Base-by-base conservation (phyloP, 306 rosid species). In the Fragaria ananassa region DNA sequence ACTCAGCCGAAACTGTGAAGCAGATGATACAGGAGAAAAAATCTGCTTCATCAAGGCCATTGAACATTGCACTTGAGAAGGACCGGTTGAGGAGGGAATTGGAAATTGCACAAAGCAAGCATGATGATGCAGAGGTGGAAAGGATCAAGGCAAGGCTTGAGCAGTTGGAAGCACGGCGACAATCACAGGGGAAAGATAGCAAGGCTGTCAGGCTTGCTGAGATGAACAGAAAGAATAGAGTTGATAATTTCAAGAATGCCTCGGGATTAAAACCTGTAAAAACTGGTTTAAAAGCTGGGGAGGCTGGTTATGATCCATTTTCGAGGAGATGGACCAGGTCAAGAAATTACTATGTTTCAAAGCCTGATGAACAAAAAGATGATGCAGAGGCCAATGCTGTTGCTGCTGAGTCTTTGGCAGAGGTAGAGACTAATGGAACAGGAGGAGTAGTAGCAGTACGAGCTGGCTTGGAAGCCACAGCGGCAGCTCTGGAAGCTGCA, bases 161-260 rank as follows among this genome's bases (percentile, higher is more conserved):
- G 84, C 90, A 92, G 73, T 84, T 95, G 76, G 96, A 92, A 31
- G 97, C 96, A 53, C 88, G 89, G 15, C 79, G 90, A 70, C 78
- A 86, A 72, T 54, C 81, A 31, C 83, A 75, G 77, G 83, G 66
- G 81, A 88, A 81, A 81, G 97, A 90, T 82, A 75, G 88, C 75
- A 92, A 92, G 85, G 97, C 97, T 63, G 61, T 95, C 83, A 92
- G 74, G 86, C 91, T 95, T 77, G 84, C 96, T 57, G 99, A 95
- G 91, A 95, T 95, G 99, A 95, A 95, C 85, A 83, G 89, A 73
- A 95, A 88, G 86, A 95, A 95, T 78, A 85, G 99, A 86, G 92
- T 87, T 75, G 99, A 95, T 79, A 95, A 95, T 78, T 95, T 95
- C 84, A 95, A 95, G 82, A n/a, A n/a, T n/a, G n/a, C n/a, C n/a